Percentiles rank a stretch among this genome's conserved stretches.
phyloP scores from a whole-genome alignment of 139 green algal species.

The Micractinium conductrix region DNA sequence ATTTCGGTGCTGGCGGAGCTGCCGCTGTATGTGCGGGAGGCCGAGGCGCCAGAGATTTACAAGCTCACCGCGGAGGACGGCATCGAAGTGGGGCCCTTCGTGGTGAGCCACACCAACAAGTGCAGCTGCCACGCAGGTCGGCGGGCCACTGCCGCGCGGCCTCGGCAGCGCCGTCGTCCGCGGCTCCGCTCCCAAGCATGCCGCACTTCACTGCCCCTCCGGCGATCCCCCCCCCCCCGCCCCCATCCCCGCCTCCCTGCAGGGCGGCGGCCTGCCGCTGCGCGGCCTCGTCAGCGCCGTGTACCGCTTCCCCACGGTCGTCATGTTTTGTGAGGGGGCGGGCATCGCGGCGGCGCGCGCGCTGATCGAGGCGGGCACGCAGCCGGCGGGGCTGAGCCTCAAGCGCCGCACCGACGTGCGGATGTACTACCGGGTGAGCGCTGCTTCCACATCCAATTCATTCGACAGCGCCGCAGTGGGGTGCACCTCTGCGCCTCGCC shows the following conservation, averaged over 20 bases:
- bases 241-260: not conserved
- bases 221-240: not conserved
- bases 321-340: constrained; percentile 60
- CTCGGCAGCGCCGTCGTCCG: no score
- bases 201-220: no score
- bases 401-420: constrained; percentile 61
- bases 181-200: not conserved
- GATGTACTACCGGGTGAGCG: constrained; percentile 81
- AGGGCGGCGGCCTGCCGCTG: constrained; percentile 72
- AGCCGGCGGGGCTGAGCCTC: constrained; percentile 61
- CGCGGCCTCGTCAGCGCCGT: constrained; percentile 57
- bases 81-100: constrained; percentile 78
- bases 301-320: constrained; percentile 73
- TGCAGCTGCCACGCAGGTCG: no score
- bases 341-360: constrained; percentile 74
- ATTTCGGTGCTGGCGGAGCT: constrained; percentile 44
- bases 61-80: constrained; percentile 54
- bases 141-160: no score
- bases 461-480: not conserved
- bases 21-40: constrained; percentile 64
- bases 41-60: constrained; percentile 73
- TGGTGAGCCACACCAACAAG: constrained; percentile 43
- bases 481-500: not conserved
- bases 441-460: not conserved
- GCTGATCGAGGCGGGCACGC: constrained; percentile 65